Base-by-base conservation (phyloP, 2,329 filamentous ascomycete species). In the Cytospora piceae region DNA sequence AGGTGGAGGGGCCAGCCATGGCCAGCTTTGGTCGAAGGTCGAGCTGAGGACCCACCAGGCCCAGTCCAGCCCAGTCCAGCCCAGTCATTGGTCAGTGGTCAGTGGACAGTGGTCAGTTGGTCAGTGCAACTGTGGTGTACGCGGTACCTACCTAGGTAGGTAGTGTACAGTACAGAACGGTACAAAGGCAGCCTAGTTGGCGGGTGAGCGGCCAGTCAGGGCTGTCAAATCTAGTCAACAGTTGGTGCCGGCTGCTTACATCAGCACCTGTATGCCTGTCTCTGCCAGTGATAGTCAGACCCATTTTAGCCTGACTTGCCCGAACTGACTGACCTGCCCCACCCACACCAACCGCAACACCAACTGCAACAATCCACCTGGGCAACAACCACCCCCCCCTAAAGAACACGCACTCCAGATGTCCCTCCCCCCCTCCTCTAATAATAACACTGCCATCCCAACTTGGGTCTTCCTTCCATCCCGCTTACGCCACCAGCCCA, bases 1-100 rank as follows among this genome's bases (percentile, higher is more conserved):
- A 64, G 54, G 57, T 66, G 65, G 58, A 64, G 53, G 61, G 61
- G 56, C 54, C 46, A 49, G 46, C 46, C n/a, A 9, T 49, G 61
- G 56, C 54, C 46, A 49, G 46, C 46, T 24, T 49, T 49, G 46
- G 46, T 49, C 22, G n/a, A 49, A 49, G 46, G 60, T 56, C 34
- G 46, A 62, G 51, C 51, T 62, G 60, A 62, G 60, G 42, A 49
- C 59, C 53, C 46, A 24, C n/a, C 12, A 4, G n/a, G 46, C n/a
- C 39, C 9, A 49, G n/a, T 24, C 46, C n/a, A 5, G 46, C n/a
- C 39, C 9, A 49, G n/a, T 24, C 46, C n/a, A 5, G 20, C 8
- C 39, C 39, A 42, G 39, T n/a, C 39, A 42, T 15, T n/a, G 20
- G 37, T 34, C 52, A 53, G 34, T 37, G 34, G 2, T 6, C 3